Conservation (phyloP, 1,284 basidiomycete species). For the Heterobasidion occidentale region DNA sequence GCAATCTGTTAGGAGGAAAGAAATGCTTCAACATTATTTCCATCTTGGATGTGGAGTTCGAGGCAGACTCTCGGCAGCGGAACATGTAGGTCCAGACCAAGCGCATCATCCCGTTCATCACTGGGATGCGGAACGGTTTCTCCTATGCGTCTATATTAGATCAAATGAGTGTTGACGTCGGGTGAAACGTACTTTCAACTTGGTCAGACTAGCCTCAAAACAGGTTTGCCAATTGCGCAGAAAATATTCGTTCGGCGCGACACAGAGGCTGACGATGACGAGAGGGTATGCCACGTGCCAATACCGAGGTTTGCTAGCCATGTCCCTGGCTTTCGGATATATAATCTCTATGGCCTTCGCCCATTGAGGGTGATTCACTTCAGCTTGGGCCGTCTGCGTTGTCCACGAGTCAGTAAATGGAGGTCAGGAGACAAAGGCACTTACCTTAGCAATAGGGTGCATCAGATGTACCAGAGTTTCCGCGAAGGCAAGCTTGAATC, state of each 20-base stretch:
- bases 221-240: conserved; percentile 73
- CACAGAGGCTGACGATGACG: conserved; percentile 78
- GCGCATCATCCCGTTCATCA: conserved; percentile 80
- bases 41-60: conserved; percentile 72
- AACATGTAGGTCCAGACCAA: conserved; percentile 93
- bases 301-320: conserved; percentile 87
- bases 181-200: conserved; percentile 62
- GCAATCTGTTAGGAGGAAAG: conserved; percentile 67
- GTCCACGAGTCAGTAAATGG: neutral
- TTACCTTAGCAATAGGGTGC: conserved; percentile 85
- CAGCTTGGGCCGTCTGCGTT: conserved; percentile 81
- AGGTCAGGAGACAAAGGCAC: conserved; percentile 8
- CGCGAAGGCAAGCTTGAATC: conserved; percentile 82
- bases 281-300: conserved; percentile 88
- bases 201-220: conserved; percentile 65
- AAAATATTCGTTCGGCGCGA: conserved; percentile 83
- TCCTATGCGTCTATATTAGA: conserved; percentile 43
- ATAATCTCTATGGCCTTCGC: conserved; percentile 85
- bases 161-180: neutral
- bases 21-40: conserved; percentile 74
- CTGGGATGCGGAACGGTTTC: conserved; percentile 61
- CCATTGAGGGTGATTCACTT: conserved; percentile 95
- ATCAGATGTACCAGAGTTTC: conserved; percentile 76
- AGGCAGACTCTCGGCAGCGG: conserved; percentile 81
- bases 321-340: conserved; percentile 77